Conservation (phyloP, 129 eudicot species). For the Solidago caesia region DNA sequence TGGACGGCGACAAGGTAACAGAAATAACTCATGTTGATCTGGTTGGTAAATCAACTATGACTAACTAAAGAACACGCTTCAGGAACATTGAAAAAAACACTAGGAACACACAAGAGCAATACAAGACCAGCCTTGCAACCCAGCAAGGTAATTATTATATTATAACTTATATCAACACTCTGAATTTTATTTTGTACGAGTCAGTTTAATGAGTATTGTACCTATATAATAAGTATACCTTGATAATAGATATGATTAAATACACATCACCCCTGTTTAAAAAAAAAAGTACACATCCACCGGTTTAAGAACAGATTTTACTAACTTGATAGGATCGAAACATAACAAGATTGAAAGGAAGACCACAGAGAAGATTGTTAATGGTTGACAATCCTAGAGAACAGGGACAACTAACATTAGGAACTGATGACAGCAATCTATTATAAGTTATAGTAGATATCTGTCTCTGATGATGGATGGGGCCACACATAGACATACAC, state of each 20-base stretch:
- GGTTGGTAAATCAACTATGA: slow-evolving; percentile 3
- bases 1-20: neutral
- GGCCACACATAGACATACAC: neutral
- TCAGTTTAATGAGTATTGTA: neutral
- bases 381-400: slow-evolving; percentile 2
- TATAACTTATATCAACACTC: neutral
- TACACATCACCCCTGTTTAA: neutral
- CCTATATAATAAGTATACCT: neutral
- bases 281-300: neutral
- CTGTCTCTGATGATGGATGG: neutral
- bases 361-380: neutral
- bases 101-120: slow-evolving; percentile 23
- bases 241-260: neutral
- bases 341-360: slow-evolving; percentile 5
- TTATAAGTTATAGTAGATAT: neutral
- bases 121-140: slow-evolving; percentile 18
- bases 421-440: neutral
- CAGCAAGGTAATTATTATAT: neutral
- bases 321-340: neutral
- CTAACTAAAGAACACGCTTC: neutral
- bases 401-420: neutral
- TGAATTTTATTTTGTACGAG: neutral
- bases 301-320: neutral
- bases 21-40: slow-evolving; percentile 1
- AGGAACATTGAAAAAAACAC: too few species aligned